Evolutionary conservation across 257 asterid genomes (phyloP).

Genomic region (Cordia subcordata): DNA sequence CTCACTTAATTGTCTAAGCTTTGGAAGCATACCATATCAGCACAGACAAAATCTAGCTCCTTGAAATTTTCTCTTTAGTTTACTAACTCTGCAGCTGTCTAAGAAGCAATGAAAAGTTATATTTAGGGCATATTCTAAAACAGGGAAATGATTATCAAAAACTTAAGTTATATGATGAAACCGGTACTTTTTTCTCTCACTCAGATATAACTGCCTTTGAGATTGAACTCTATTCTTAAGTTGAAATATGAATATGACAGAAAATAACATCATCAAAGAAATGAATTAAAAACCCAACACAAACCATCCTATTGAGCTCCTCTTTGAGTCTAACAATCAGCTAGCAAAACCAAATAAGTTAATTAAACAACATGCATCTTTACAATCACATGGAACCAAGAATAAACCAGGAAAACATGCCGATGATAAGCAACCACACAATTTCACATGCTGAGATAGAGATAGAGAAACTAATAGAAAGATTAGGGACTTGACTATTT

Average conservation of each 20-base stretch:
- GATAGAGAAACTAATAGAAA: neutral
- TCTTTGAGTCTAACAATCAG: neutral
- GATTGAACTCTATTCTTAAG: neutral
- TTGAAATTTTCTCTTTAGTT: too few relatives aligned
- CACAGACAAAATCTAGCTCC: too few relatives aligned
- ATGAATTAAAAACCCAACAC: neutral
- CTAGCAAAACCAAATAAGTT: neutral
- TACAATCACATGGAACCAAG: neutral
- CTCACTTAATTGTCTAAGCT: too few relatives aligned
- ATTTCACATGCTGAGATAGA: neutral
- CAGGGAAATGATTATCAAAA: too few relatives aligned
- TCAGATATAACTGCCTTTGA: too few relatives aligned
- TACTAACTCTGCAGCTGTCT: too few relatives aligned
- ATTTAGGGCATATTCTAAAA: too few relatives aligned
- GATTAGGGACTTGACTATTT: neutral
- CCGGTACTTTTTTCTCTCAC: too few relatives aligned
- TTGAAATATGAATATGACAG: neutral
- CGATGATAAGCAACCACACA: neutral
- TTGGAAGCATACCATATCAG: too few relatives aligned
- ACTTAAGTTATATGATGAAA: too few relatives aligned
- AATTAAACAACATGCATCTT: neutral
- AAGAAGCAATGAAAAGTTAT: too few relatives aligned
- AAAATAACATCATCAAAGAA: too few relatives aligned
- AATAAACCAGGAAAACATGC: neutral
- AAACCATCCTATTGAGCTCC: neutral